A percentile compares a stretch with the other conserved stretches of the same genome.
These are phyloP conservation scores for Curvularia lunata DNA, from an alignment of 2,329 filamentous ascomycete species.

Conservation along the genomic window DNA sequence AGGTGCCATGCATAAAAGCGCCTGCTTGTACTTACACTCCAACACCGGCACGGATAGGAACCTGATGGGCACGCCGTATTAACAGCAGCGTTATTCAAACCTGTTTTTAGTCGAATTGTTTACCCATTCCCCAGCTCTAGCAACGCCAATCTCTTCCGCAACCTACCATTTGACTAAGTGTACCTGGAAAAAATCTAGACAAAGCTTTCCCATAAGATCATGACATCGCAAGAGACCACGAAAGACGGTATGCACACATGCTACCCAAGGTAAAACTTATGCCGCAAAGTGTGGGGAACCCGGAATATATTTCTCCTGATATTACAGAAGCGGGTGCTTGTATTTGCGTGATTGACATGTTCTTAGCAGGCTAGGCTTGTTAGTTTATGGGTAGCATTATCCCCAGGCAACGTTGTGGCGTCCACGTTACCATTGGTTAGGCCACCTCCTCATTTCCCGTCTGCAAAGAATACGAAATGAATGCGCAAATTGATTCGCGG, in stretches of 20 bases:
- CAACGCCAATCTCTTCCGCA: constrained; percentile 10
- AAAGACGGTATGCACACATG: no score
- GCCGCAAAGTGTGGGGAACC: not conserved
- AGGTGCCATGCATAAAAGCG: constrained; percentile 13
- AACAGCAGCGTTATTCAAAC: not conserved
- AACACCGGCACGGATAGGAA: constrained; percentile 11
- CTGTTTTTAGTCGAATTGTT: constrained; percentile 3
- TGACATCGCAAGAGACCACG: no score
- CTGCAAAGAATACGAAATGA: constrained; percentile 6
- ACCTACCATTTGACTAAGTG: constrained; percentile 10
- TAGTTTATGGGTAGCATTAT: not conserved
- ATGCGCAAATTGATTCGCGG: constrained; percentile 15
- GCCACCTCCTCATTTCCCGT: constrained; percentile 7
- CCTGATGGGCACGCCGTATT: not conserved
- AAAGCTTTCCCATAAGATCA: not conserved
- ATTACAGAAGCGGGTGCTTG: not conserved
- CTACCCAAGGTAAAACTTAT: constrained; percentile 1
- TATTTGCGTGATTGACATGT: not conserved
- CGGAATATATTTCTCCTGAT: not conserved
- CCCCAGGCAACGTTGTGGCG: constrained; percentile 3
- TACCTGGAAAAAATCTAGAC: constrained; percentile 1
- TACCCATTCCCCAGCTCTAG: not conserved
- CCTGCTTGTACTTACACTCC: constrained; percentile 20
- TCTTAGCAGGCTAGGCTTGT: not conserved
- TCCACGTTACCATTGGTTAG: constrained; percentile 14